Evolutionary conservation across 1,139 yeast genomes (phyloP), one percentile per base, ranked within the genome.

Genomic region (Sugiyamaella xylanicola): DNA sequence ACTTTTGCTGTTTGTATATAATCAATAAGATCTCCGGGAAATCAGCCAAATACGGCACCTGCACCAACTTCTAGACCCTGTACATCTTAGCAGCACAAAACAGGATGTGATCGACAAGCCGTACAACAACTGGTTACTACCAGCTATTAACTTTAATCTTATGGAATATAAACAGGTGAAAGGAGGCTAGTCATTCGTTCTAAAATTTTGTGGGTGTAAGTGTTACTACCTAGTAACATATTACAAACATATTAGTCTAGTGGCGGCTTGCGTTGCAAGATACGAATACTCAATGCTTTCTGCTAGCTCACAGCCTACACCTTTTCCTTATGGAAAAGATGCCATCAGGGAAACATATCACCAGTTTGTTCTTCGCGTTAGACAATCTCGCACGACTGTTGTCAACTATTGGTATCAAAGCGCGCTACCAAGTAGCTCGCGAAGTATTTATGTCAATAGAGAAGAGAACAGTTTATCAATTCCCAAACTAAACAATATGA

Each of bases 131-230:
- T 37, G 13, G 39, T 8, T 27, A 43, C 16, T 17, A 43, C 22
- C 36, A 25, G 11, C 37, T 43, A 36, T 25, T 20, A 43, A 25
- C 47, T 43, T 27, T 43, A 43, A 32, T 43, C 19, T 43, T 43
- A 43, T 43, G 47, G 47, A 16, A 32, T 43, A 15, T 25, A 43
- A 25, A 27, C 37, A 43, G 13, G 20, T 15, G 42, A 39, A 39
- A 39, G 3, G 4, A 11, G 21, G 16, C 8, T 4, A 15, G 8
- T 39, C 19, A 13, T 17, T 39, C n/a, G 13, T 17, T 39, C 17
- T 21, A 8, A n/a, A 42, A 13, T 42, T 42, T 36, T 36, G 40
- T 16, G n/a, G n/a, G n/a, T n/a, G n/a, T n/a, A n/a, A n/a, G n/a
- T n/a, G n/a, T n/a, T n/a, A n/a, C n/a, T n/a, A n/a, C n/a, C n/a